Evolutionary conservation across 1,284 basidiomycete species (phyloP).

Genomic region (Mycena sp.): DNA sequence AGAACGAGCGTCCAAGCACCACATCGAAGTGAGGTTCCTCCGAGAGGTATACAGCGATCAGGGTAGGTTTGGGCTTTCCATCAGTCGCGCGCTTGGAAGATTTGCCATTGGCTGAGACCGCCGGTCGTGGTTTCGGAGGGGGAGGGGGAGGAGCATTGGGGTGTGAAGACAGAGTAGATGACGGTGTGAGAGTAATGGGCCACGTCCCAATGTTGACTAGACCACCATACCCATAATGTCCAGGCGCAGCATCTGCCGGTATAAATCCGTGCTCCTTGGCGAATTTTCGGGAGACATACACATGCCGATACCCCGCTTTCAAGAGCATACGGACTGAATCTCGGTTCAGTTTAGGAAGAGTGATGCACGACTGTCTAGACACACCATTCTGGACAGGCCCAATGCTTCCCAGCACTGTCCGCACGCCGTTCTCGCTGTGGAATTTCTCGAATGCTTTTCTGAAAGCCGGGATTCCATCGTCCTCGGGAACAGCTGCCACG

Average conservation of each 20-base stretch:
- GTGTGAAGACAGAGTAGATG: constrained; percentile 42
- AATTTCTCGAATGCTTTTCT: constrained; percentile 87
- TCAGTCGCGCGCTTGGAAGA: constrained; percentile 8
- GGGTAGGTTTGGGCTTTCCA: constrained; percentile 41
- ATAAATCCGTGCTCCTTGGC: constrained; percentile 92
- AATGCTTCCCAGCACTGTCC: constrained; percentile 92
- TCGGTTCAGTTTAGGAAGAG: constrained; percentile 16
- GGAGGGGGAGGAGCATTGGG: constrained; percentile 36
- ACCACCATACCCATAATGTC: constrained; percentile 88
- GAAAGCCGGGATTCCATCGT: constrained; percentile 62
- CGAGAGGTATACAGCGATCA: constrained; percentile 77
- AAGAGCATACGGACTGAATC: constrained; percentile 87
- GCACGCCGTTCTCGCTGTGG: constrained; percentile 90
- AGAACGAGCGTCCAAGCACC: constrained; percentile 93
- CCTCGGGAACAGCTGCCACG: constrained; percentile 33
- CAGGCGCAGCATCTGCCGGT: constrained; percentile 83
- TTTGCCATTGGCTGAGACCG: constrained; percentile 8
- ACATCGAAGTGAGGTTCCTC: constrained; percentile 98
- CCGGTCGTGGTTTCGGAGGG: constrained; percentile 19
- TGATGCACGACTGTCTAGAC: constrained; percentile 35
- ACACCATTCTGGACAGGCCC: constrained; percentile 89
- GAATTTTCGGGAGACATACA: constrained; percentile 96
- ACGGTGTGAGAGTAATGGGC: constrained; percentile 70
- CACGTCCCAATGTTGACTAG: constrained; percentile 85
- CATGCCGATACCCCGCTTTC: constrained; percentile 93